A percentile compares a stretch with the other conserved stretches of the same genome.
These are phyloP conservation scores for Monosporozyma solicola DNA, from an alignment of 805 yeast species.

Conservation along the genomic window DNA sequence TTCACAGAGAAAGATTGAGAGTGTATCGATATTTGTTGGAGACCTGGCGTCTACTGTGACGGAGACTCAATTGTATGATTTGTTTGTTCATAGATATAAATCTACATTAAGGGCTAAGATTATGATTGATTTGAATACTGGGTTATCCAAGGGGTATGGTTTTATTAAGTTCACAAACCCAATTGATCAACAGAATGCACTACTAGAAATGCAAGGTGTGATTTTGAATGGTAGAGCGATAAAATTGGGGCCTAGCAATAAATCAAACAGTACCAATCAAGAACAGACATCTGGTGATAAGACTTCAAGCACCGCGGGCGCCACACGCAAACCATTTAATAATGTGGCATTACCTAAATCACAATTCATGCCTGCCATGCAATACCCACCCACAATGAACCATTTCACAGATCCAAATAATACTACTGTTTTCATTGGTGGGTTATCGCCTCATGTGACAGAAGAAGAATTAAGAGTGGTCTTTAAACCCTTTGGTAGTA, in stretches of 20 bases:
- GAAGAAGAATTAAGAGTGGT: conserved; percentile 52
- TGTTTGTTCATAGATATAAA: conserved; percentile 61
- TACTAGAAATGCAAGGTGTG: conserved; percentile 75
- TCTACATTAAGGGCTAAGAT: conserved; percentile 70
- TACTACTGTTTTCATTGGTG: conserved; percentile 65
- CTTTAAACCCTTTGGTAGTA: conserved; percentile 62
- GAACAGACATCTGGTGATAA: background rate
- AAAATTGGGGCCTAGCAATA: conserved; percentile 55
- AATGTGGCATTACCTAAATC: conserved; percentile 3
- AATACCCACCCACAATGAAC: conserved; percentile 45
- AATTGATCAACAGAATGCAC: conserved; percentile 61
- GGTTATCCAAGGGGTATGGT: conserved; percentile 76
- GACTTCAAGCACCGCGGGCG: no score
- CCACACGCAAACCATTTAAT: no score
- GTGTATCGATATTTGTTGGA: conserved; percentile 74
- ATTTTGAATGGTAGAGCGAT: conserved; percentile 66
- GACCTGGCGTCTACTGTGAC: conserved; percentile 68
- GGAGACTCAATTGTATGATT: conserved; percentile 54
- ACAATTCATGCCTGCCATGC: conserved; percentile 28
- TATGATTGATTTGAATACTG: conserved; percentile 64
- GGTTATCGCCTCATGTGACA: conserved; percentile 48
- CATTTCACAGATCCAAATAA: conserved; percentile 75
- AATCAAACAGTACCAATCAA: background rate
- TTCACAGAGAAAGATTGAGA: background rate
- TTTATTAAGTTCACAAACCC: conserved; percentile 69